Conservation (phyloP, 208 protist genomes). For the Trypanosoma cruzi region DNA sequence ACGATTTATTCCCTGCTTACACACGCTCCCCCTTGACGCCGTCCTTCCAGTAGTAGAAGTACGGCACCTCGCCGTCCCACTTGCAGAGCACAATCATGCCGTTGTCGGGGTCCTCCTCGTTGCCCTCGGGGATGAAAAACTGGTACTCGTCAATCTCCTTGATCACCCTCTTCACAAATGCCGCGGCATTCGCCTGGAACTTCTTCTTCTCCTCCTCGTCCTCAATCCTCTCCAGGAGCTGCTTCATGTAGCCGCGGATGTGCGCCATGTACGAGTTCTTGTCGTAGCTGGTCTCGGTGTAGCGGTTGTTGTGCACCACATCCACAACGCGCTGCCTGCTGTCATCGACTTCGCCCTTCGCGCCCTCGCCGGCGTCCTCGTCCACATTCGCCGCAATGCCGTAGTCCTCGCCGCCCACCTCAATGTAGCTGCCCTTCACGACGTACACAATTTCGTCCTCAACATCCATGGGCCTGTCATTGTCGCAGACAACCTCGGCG, state of each 20-base stretch:
- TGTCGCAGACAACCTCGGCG: constrained; percentile 93
- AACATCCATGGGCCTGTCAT: constrained; percentile 76
- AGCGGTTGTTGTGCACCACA: constrained; percentile 91
- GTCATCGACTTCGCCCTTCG: constrained; percentile 80
- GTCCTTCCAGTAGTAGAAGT: constrained; percentile 93
- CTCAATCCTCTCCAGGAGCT: constrained; percentile 80
- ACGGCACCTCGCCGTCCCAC: constrained; percentile 86
- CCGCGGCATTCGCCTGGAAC: constrained; percentile 85
- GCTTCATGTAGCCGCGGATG: constrained; percentile 94
- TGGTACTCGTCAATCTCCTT: constrained; percentile 93
- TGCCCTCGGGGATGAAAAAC: constrained; percentile 93
- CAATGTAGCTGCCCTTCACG: constrained; percentile 85
- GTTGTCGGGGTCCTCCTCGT: constrained; percentile 90
- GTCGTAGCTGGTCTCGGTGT: constrained; percentile 93
- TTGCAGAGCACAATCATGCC: constrained; percentile 91
- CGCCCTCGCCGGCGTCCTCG: constrained; percentile 86
- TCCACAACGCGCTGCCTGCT: constrained; percentile 85
- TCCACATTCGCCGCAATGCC: constrained; percentile 92
- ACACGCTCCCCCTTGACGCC: constrained; percentile 87
- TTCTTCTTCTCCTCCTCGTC: constrained; percentile 81
- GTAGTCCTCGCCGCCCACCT: constrained; percentile 89
- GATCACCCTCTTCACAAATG: constrained; percentile 92
- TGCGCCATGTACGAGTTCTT: constrained; percentile 93
- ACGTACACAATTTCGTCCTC: constrained; percentile 87
- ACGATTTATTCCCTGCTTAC: constrained; percentile 15